Percentiles rank a stretch among this genome's conserved stretches.
Conservation (phyloP, 441 rosid genomes). For the Erysimum pusillum region DNA sequence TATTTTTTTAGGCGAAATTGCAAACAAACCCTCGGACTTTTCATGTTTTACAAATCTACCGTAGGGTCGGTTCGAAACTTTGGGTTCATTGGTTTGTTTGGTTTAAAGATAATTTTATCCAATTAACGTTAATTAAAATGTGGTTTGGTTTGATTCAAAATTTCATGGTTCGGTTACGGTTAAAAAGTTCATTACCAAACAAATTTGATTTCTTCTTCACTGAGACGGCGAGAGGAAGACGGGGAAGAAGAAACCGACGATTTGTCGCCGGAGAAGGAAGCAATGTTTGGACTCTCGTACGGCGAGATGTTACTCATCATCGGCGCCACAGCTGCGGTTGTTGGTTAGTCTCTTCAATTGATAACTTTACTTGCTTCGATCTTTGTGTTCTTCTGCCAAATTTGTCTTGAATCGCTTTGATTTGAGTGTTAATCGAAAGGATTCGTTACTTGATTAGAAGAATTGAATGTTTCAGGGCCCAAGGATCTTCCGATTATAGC, state of each 20-base stretch:
- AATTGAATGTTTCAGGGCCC: constrained; percentile 51
- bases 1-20: too few relatives aligned
- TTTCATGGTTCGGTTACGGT: too few relatives aligned
- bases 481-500: constrained; percentile 83
- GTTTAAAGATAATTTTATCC: too few relatives aligned
- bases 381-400: neutral
- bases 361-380: neutral
- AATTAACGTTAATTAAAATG: too few relatives aligned
- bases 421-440: neutral
- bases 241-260: constrained; percentile 27
- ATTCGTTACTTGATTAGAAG: neutral
- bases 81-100: too few relatives aligned
- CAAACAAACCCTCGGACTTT: too few relatives aligned
- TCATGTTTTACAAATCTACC: too few relatives aligned
- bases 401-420: neutral
- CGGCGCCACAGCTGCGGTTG: constrained; percentile 79
- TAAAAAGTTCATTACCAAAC: too few relatives aligned
- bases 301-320: constrained; percentile 79
- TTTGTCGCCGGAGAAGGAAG: constrained; percentile 29
- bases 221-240: constrained; percentile 27
- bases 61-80: too few relatives aligned
- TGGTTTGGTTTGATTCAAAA: too few relatives aligned
- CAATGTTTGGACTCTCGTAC: constrained; percentile 82
- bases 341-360: constrained; percentile 55
- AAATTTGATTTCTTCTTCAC: constrained; percentile 12